phyloP scores from a whole-genome alignment of 2,329 filamentous ascomycete genomes.

The Blastomyces emzantsi region DNA sequence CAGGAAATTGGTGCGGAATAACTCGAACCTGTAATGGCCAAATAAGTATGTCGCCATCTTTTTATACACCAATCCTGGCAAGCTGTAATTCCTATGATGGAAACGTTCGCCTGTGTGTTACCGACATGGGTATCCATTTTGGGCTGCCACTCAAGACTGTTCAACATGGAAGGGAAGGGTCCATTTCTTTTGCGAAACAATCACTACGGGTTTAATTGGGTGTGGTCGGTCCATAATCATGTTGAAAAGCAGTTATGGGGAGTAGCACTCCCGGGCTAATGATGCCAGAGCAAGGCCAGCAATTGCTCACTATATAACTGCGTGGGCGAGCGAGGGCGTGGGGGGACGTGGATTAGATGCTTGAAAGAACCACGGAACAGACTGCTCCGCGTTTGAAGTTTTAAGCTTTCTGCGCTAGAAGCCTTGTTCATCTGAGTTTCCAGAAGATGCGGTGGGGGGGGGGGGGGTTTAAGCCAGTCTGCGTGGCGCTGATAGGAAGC shows the following conservation, averaged over 20 bases:
- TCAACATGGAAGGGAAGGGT: neutral
- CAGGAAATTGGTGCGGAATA: neutral
- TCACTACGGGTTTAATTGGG: neutral
- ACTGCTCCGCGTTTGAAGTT: neutral
- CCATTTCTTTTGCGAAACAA: neutral
- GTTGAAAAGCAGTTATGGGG: neutral
- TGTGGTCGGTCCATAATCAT: too few species aligned
- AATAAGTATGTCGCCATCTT: neutral
- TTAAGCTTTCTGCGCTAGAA: neutral
- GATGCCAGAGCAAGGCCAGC: neutral
- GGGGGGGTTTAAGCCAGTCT: neutral
- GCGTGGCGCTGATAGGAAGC: neutral
- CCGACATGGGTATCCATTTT: neutral
- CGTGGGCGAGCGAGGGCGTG: neutral
- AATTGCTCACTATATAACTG: too few species aligned
- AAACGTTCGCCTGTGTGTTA: neutral
- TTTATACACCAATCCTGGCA: neutral
- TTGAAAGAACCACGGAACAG: neutral
- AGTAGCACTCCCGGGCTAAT: too few species aligned
- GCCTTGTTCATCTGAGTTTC: neutral
- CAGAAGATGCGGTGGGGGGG: neutral
- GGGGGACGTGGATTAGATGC: neutral
- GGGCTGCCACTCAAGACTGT: neutral
- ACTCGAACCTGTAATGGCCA: neutral
- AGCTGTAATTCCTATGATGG: neutral